phyloP scores from a whole-genome alignment of 208 protist species.

The Leishmania amazonensis region DNA sequence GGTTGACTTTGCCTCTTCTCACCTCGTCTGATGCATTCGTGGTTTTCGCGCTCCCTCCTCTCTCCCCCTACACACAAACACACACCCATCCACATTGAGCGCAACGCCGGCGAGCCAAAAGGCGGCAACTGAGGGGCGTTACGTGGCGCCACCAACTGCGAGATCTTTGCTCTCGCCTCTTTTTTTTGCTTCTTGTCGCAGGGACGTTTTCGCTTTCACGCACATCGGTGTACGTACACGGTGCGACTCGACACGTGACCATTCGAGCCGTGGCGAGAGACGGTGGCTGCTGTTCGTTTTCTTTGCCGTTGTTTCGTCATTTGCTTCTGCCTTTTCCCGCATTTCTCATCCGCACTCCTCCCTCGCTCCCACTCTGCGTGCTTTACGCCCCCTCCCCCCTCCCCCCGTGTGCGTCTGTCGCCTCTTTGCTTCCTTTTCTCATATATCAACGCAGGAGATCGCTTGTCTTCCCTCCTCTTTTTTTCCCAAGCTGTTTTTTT shows the following conservation, averaged over 20 bases:
- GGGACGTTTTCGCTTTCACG: not conserved
- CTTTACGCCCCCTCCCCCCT: not conserved
- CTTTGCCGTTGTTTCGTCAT: not conserved
- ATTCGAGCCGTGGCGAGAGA: not conserved
- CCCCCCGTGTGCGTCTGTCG: too few relatives aligned
- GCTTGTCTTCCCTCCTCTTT: not conserved
- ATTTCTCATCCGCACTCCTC: not conserved
- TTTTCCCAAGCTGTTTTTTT: too few relatives aligned
- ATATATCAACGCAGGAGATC: not conserved
- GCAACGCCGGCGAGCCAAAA: not conserved
- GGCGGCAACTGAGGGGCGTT: not conserved
- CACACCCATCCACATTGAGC: not conserved
- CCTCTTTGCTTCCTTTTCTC: not conserved
- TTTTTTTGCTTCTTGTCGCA: not conserved
- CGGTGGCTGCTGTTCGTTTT: not conserved
- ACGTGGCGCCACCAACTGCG: not conserved
- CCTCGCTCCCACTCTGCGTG: not conserved
- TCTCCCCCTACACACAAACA: not conserved
- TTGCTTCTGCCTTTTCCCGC: not conserved
- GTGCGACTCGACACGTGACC: not conserved
- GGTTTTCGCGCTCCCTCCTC: not conserved
- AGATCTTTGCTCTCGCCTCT: not conserved
- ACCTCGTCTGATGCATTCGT: not conserved
- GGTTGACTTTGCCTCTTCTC: not conserved
- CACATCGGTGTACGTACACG: not conserved